phyloP scores from a whole-genome alignment of 805 yeast species.

The Lipomyces oligophaga region DNA sequence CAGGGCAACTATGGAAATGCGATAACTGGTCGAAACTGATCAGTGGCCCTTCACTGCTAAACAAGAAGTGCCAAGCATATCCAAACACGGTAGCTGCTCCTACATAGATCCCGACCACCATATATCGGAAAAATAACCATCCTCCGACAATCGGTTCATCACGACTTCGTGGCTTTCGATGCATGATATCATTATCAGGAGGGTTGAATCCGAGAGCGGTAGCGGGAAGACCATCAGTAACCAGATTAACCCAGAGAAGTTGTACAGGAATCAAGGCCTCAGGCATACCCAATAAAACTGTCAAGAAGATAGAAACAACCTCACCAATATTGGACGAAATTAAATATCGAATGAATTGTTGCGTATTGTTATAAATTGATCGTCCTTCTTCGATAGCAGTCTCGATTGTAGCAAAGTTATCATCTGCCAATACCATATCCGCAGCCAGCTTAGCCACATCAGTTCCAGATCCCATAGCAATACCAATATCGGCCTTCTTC shows the following conservation, averaged over 20 bases:
- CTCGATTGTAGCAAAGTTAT: conserved; percentile 54
- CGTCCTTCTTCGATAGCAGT: conserved; percentile 57
- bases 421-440: conserved; percentile 54
- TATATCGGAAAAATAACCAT: conserved; percentile 42
- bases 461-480: conserved; percentile 62
- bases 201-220: conserved; percentile 54
- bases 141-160: conserved; percentile 41
- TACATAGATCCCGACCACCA: conserved; percentile 42
- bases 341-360: conserved; percentile 43
- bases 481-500: conserved; percentile 59
- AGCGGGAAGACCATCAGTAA: conserved; percentile 58
- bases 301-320: conserved; percentile 49
- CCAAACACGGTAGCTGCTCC: conserved; percentile 45
- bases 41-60: conserved; percentile 39
- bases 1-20: conserved; percentile 39
- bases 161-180: conserved; percentile 39
- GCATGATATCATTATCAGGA: conserved; percentile 42
- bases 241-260: conserved; percentile 54
- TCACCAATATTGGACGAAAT: conserved; percentile 57
- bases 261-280: conserved; percentile 56
- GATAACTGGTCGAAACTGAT: conserved; percentile 38
- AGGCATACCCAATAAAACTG: conserved; percentile 53
- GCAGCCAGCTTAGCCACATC: conserved; percentile 60
- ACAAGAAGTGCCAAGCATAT: conserved; percentile 43
- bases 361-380: conserved; percentile 44